Conservation (phyloP, 169 alveolate genomes). For the Theileria orientalis region DNA sequence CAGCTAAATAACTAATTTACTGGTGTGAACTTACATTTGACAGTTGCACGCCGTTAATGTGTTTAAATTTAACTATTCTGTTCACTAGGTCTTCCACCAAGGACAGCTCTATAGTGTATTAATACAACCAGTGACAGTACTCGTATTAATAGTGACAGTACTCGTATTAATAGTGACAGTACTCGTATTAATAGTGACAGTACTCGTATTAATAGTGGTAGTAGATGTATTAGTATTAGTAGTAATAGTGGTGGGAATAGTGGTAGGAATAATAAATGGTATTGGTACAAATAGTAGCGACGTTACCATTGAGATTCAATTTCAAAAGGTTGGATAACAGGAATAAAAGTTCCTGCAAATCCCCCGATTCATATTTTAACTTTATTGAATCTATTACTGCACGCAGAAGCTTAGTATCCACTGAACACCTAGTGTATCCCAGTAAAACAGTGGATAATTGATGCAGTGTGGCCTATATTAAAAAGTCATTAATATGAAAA, state of each 20-base stretch:
- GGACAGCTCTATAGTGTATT: conserved; percentile 7
- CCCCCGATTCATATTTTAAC: not conserved
- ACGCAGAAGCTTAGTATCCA: conserved; percentile 9
- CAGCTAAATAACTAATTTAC: conserved; percentile 15
- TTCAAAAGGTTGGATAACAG: conserved; percentile 27
- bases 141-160: too few relatives aligned
- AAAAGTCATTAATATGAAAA: not conserved
- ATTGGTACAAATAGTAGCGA: too few relatives aligned
- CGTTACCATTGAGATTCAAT: conserved; percentile 19
- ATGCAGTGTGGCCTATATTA: conserved; percentile 19
- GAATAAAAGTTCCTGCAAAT: conserved; percentile 36
- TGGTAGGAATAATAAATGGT: too few relatives aligned
- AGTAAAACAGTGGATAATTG: conserved; percentile 14
- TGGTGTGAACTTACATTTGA: conserved; percentile 43
- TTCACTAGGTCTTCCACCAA: not conserved
- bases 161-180: too few relatives aligned
- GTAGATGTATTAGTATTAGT: not conserved
- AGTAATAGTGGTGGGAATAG: too few relatives aligned
- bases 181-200: too few relatives aligned
- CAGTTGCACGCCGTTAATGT: conserved; percentile 5
- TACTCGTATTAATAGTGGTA: too few relatives aligned
- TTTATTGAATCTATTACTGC: not conserved
- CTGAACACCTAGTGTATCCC: conserved; percentile 1
- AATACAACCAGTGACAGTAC: not conserved
- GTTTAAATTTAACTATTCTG: not conserved